These are phyloP conservation scores for Lasiodiplodia sp. DNA, from an alignment of 2,329 filamentous ascomycete species.

Conservation along the genomic window DNA sequence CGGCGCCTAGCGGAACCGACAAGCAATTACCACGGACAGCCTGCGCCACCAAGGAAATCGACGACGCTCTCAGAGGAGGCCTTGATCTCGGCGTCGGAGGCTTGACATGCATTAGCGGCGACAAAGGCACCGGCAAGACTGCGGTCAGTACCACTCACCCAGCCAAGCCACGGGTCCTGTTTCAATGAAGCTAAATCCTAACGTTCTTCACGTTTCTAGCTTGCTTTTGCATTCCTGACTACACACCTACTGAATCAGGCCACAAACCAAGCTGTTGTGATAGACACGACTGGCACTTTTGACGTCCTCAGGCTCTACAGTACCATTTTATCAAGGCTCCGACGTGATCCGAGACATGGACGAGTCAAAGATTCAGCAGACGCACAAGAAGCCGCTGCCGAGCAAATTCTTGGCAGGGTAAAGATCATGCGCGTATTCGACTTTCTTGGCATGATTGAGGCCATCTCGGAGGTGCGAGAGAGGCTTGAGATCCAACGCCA, in stretches of 20 bases:
- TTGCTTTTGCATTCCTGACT: slow-evolving; percentile 47
- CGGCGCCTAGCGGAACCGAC: neutral
- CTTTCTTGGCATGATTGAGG: slow-evolving; percentile 56
- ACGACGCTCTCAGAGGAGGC: slow-evolving; percentile 48
- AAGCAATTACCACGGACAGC: neutral
- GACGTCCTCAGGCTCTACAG: slow-evolving; percentile 52
- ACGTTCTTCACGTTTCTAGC: slow-evolving; percentile 32
- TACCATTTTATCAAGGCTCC: slow-evolving; percentile 38
- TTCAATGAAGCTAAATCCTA: neutral
- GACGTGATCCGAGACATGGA: neutral
- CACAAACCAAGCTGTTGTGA: slow-evolving; percentile 47
- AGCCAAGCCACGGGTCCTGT: neutral
- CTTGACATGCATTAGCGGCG: slow-evolving; percentile 47
- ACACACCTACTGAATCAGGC: slow-evolving; percentile 46
- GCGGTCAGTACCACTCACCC: slow-evolving; percentile 35
- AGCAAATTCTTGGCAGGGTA: slow-evolving; percentile 51
- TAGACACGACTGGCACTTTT: slow-evolving; percentile 56
- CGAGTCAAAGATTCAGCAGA: neutral
- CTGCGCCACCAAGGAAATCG: slow-evolving; percentile 40
- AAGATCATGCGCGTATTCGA: slow-evolving; percentile 61
- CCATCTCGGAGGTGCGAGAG: slow-evolving; percentile 53
- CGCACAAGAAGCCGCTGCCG: slow-evolving; percentile 40
- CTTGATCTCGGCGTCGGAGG: slow-evolving; percentile 43
- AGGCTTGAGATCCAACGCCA: slow-evolving; percentile 37
- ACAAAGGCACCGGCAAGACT: slow-evolving; percentile 36